These are phyloP conservation scores for Nicotiana paniculata DNA, from an alignment of 257 asterid genomes.

Conservation along the genomic window DNA sequence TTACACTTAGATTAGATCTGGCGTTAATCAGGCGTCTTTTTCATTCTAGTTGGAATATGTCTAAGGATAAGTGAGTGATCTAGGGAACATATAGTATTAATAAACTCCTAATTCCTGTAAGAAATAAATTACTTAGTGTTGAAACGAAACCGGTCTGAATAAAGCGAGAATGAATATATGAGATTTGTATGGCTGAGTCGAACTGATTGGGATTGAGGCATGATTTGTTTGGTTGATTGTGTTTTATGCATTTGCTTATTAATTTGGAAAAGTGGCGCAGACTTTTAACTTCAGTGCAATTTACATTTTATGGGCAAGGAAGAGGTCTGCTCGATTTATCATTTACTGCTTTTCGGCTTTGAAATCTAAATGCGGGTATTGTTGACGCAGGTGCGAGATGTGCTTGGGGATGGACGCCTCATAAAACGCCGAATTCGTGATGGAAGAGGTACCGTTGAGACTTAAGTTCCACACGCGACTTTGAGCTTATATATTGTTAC, in stretches of 20 bases:
- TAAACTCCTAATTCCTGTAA: background rate
- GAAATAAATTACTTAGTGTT: background rate
- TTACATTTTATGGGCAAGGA: background rate
- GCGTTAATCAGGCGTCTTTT: background rate
- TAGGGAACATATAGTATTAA: background rate
- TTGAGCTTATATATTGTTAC: background rate
- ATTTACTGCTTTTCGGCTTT: background rate
- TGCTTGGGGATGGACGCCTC: constrained; percentile 97
- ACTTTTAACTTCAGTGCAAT: background rate
- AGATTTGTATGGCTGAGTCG: background rate
- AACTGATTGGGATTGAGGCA: background rate
- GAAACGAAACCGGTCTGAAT: background rate
- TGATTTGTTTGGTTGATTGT: background rate
- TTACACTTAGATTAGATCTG: background rate
- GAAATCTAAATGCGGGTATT: background rate
- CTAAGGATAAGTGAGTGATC: background rate
- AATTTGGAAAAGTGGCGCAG: background rate
- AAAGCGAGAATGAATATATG: background rate
- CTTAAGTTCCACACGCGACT: background rate
- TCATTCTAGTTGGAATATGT: background rate
- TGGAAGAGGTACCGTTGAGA: constrained; percentile 64
- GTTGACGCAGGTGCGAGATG: constrained; percentile 76
- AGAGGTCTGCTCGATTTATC: background rate
- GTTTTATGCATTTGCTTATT: background rate
- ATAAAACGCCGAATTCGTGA: constrained; percentile 82